Base-by-base conservation (phyloP, 352 stramenopile species). In the Nothophytophthora sp. region DNA sequence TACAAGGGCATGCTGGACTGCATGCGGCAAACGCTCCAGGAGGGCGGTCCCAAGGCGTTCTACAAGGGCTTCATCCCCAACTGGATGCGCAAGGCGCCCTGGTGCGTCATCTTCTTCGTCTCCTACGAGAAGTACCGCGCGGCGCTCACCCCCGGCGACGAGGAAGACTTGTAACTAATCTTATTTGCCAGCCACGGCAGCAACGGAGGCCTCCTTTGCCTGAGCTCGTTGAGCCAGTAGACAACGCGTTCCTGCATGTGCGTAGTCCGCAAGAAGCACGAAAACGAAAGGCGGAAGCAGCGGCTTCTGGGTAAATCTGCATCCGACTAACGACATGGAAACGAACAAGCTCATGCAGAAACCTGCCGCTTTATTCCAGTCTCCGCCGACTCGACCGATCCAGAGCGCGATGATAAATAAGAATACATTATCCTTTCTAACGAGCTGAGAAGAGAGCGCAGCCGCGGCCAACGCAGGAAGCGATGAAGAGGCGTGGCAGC, bases 61-160 rank as follows among this genome's bases (percentile, higher is more conserved):
- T 95, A 95, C 73, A 93, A 87, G 46, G 85, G 85, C 12, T 95
- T 96, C 46, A 75, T 89, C 19, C 84, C 86, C 7, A 92, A 94
- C 70, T 93, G 79, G 80, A 89, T 92, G 78, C 79, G 86, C 12
- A 92, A 96, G 59, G 84, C 81, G 9, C 82, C 83, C 35, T 94
- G 84, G 83, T 93, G 81, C 50, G 59, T 92, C 38, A 75, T 93
- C 47, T 94, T 93, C 65, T 96, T 96, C 60, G 73, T 96, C 44
- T 80, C 76, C 16, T 96, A 94, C 58, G 86, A 96, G 55, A 78
- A 90, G 47, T 88, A 89, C 45, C 76, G 81, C 16, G 66, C 73
- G 0, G 57, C 47, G 5, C 32, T 92, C 23, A 67, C 48, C 18
- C 32, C 55, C 11, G 47, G 45, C 23, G 57, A 68, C 18, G 49